Base-by-base conservation (phyloP, 2,329 filamentous ascomycete species). In the Scolecobasidium constrictum region DNA sequence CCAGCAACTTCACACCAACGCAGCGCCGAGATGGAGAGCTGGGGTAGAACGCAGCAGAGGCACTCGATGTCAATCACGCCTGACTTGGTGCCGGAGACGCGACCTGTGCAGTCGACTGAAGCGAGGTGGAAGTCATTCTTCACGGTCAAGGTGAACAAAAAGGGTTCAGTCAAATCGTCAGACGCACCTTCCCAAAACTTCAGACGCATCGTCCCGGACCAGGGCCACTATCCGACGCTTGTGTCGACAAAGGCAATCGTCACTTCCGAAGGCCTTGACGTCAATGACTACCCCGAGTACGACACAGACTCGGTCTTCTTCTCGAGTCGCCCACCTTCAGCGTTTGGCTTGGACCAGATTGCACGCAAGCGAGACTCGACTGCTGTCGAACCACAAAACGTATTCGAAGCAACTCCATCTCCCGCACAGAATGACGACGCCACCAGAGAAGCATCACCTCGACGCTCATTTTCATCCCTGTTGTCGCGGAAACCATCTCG, bases 1-100 rank as follows among this genome's bases (percentile, higher is more conserved):
- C 84, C 84, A 41, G 82, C 82, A 36, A 88, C 84, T 15, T 87
- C 83, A 58, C 83, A 87, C 55, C 82, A 88, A 57, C 72, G 84
- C 52, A 83, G 81, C 36, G 78, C 77, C 23, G 85, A 23, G 2
- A 18, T 44, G 15, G 11, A 39, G 16, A 31, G n/a, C n/a, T 31
- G 26, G 26, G n/a, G 26, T 31, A 7, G 9, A 7, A n/a, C 26
- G 9, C 26, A 31, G 9, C 9, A 31, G 26, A 31, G 26, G 26
- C 9, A 31, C 9, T 31, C 26, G n/a, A 31, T 9, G 9, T n/a
- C 26, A n/a, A n/a, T 31, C 9, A 22, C 16, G 6, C 37, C 37
- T 9, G 21, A 26, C 18, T 9, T 26, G 19, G 6, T 12, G 9
- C 17, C 7, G 9, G 38, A 9, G 40, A 15, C 44, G 16, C 28